Percentiles rank a stretch among this genome's conserved stretches.
phyloP scores from a whole-genome alignment of 2,329 filamentous ascomycete species.

The Diaporthe sp. region DNA sequence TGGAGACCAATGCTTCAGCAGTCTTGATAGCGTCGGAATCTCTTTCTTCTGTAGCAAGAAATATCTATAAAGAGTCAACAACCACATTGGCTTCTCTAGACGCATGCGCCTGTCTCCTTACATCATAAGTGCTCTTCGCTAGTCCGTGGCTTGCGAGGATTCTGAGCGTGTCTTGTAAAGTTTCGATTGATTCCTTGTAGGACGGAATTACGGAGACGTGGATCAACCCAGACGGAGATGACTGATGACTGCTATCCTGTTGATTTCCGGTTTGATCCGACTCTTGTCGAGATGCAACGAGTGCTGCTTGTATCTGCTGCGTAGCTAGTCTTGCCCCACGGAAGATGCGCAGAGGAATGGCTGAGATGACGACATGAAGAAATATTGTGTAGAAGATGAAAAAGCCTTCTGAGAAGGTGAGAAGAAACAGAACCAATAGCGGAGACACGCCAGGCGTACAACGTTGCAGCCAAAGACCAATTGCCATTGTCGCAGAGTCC shows the following conservation, averaged over 20 bases:
- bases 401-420: conserved; percentile 8
- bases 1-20: background rate
- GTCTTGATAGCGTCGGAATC: background rate
- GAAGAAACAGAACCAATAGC: background rate
- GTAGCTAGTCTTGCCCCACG: conserved; percentile 19
- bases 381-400: conserved; percentile 19
- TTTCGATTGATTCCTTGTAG: conserved; percentile 15
- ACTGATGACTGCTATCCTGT: background rate
- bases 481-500: background rate
- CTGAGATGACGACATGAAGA: background rate
- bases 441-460: conserved; percentile 18
- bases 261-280: background rate
- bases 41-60: conserved; percentile 15
- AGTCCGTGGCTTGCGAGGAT: conserved; percentile 7
- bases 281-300: conserved; percentile 1
- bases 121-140: conserved; percentile 8
- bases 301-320: background rate
- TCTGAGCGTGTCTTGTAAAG: conserved; percentile 12
- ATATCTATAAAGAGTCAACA: background rate
- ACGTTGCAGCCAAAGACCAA: conserved; percentile 1
- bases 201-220: conserved; percentile 12
- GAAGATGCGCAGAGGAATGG: conserved; percentile 4
- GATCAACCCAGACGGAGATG: background rate
- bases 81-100: background rate
- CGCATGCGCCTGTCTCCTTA: background rate